Percentiles rank a stretch among this genome's conserved stretches.
These are phyloP conservation scores for Diutina neorugosa DNA, from an alignment of 1,139 yeast species.

Conservation along the genomic window DNA sequence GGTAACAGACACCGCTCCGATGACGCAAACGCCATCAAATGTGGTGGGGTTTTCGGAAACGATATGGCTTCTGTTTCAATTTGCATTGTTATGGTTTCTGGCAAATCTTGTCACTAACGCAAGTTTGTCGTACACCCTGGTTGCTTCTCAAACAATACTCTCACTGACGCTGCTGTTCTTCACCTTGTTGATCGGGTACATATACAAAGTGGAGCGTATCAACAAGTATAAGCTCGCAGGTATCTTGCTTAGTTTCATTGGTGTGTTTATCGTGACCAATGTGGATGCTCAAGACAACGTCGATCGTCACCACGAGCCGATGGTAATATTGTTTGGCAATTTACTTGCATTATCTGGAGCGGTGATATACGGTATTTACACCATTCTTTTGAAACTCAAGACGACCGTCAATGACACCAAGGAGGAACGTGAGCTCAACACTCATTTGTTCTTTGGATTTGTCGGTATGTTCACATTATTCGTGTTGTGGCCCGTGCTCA, in stretches of 20 bases:
- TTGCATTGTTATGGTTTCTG: slow-evolving; percentile 77
- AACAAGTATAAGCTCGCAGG: slow-evolving; percentile 57
- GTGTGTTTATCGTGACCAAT: slow-evolving; percentile 68
- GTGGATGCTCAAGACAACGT: slow-evolving; percentile 31
- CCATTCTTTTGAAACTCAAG: slow-evolving; percentile 66
- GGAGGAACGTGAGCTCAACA: slow-evolving; percentile 64
- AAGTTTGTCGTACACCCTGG: slow-evolving; percentile 76
- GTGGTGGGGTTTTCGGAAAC: slow-evolving; percentile 33
- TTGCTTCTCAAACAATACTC: slow-evolving; percentile 84
- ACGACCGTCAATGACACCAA: slow-evolving; percentile 34
- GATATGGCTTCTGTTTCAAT: slow-evolving; percentile 57
- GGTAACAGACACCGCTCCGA: neutral
- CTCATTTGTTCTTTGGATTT: slow-evolving; percentile 84
- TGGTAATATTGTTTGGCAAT: slow-evolving; percentile 56
- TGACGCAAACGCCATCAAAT: slow-evolving; percentile 3
- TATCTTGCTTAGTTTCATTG: slow-evolving; percentile 57
- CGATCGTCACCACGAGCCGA: neutral
- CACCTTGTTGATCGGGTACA: slow-evolving; percentile 72
- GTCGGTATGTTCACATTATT: slow-evolving; percentile 77
- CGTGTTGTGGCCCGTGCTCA: slow-evolving; percentile 72
- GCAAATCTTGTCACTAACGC: slow-evolving; percentile 88
- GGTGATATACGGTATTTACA: slow-evolving; percentile 78
- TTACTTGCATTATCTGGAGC: slow-evolving; percentile 75
- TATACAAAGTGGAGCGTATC: slow-evolving; percentile 59
- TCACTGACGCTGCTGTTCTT: slow-evolving; percentile 89